Conservation (phyloP, 345 rosid species). For the Iberis pinnata region DNA sequence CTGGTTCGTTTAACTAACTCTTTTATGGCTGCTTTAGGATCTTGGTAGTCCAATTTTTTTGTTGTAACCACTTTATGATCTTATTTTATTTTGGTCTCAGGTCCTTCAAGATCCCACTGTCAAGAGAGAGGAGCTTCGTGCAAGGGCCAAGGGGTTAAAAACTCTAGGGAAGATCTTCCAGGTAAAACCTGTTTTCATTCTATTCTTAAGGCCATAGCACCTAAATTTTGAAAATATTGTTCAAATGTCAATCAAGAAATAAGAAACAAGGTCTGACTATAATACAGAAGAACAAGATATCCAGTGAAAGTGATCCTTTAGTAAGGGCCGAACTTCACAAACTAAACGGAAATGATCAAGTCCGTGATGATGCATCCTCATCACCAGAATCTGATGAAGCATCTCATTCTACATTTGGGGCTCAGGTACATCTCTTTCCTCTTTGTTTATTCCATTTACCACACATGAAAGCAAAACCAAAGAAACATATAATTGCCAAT, state of each 20-base stretch:
- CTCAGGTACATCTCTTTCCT: constrained; percentile 45
- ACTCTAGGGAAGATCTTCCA: constrained; percentile 90
- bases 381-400: constrained; percentile 52
- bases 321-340: constrained; percentile 35
- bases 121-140: constrained; percentile 85
- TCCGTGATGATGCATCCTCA: constrained; percentile 35
- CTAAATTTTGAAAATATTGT: constrained; percentile 14
- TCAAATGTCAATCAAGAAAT: background rate
- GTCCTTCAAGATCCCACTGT: constrained; percentile 86
- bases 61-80: background rate
- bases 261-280: constrained; percentile 2
- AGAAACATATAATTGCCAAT: no score
- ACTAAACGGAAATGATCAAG: constrained; percentile 53
- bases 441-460: constrained; percentile 8
- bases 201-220: background rate
- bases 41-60: constrained; percentile 21
- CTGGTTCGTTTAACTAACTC: constrained; percentile 47
- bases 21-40: constrained; percentile 7
- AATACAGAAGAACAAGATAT: constrained; percentile 56
- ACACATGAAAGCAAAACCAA: background rate
- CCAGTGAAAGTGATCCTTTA: constrained; percentile 54
- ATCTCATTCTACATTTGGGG: constrained; percentile 34
- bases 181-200: constrained; percentile 41
- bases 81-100: constrained; percentile 28
- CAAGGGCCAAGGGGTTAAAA: constrained; percentile 89